These are phyloP conservation scores for Fusarium luffae DNA, from an alignment of 2,329 filamentous ascomycete genomes.

Conservation along the genomic window DNA sequence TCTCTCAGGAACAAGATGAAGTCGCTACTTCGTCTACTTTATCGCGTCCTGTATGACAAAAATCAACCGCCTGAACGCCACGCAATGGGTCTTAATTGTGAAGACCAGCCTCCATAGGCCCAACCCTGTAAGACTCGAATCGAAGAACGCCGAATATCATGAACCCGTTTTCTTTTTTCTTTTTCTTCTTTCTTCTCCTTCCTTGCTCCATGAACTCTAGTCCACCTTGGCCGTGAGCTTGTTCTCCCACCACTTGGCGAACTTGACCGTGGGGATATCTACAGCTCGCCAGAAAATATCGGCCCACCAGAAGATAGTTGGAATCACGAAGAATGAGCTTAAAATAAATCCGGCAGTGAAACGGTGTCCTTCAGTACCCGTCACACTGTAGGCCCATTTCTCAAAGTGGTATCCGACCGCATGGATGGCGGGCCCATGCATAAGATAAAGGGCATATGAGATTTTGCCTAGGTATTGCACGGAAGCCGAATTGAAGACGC, in stretches of 20 bases:
- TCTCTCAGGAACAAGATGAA: slow-evolving; percentile 1
- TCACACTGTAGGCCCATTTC: slow-evolving; percentile 59
- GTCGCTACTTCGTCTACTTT: neutral
- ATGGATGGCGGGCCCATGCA: slow-evolving; percentile 68
- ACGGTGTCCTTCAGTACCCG: slow-evolving; percentile 57
- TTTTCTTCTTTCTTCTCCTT: neutral
- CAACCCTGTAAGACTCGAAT: slow-evolving; percentile 8
- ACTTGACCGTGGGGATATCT: slow-evolving; percentile 65
- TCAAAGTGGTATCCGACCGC: slow-evolving; percentile 64
- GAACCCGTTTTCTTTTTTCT: slow-evolving; percentile 1
- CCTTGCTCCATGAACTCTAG: slow-evolving; percentile 10
- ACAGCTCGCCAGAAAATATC: slow-evolving; percentile 68
- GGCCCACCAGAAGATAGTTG: slow-evolving; percentile 63
- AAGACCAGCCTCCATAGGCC: slow-evolving; percentile 7
- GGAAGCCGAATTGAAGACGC: slow-evolving; percentile 60
- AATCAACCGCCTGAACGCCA: slow-evolving; percentile 35
- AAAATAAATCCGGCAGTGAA: slow-evolving; percentile 62
- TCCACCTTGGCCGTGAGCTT: slow-evolving; percentile 52
- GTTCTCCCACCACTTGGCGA: slow-evolving; percentile 66
- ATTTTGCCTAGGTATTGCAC: slow-evolving; percentile 70
- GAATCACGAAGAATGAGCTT: slow-evolving; percentile 60
- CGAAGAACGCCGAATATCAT: slow-evolving; percentile 16
- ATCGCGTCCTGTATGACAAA: slow-evolving; percentile 10
- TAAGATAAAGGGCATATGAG: slow-evolving; percentile 70
- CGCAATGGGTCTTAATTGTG: neutral